Conservation (phyloP, 192 early-diverging fungal genomes). For the Obelidium mucronatum region DNA sequence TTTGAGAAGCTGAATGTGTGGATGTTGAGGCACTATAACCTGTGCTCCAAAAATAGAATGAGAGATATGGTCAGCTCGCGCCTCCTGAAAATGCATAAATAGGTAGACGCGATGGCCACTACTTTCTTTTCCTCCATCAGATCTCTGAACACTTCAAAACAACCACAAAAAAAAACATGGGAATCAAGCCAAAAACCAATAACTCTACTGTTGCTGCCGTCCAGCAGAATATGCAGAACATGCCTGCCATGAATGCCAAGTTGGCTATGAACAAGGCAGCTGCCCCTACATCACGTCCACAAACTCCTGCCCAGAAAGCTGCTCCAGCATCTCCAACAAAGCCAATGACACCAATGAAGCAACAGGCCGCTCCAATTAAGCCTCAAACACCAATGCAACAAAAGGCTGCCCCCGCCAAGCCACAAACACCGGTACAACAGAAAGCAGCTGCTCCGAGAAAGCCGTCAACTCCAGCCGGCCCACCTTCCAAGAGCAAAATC, state of each 20-base stretch:
- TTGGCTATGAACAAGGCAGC: slow-evolving; percentile 12
- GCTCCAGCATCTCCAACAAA: no score
- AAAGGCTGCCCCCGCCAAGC: background rate
- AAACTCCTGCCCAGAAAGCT: background rate
- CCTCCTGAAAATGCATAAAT: background rate
- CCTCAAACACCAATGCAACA: background rate
- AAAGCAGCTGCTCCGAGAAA: background rate
- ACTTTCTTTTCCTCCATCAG: no score
- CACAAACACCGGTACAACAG: background rate
- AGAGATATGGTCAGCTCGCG: background rate
- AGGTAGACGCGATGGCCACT: background rate
- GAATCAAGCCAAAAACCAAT: background rate
- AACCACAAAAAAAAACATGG: background rate
- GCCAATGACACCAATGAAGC: background rate
- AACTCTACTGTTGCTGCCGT: slow-evolving; percentile 25
- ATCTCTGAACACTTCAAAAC: background rate
- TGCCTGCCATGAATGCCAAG: slow-evolving; percentile 4
- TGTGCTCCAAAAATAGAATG: slow-evolving; percentile 5
- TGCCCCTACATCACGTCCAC: background rate
- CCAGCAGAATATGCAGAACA: slow-evolving; percentile 13
- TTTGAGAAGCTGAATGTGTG: no score
- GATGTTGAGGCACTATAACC: background rate
- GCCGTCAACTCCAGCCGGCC: background rate
- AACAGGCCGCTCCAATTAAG: background rate
- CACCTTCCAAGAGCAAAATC: background rate